Conservation (phyloP, 805 yeast genomes). For the Candida stauntonica region DNA sequence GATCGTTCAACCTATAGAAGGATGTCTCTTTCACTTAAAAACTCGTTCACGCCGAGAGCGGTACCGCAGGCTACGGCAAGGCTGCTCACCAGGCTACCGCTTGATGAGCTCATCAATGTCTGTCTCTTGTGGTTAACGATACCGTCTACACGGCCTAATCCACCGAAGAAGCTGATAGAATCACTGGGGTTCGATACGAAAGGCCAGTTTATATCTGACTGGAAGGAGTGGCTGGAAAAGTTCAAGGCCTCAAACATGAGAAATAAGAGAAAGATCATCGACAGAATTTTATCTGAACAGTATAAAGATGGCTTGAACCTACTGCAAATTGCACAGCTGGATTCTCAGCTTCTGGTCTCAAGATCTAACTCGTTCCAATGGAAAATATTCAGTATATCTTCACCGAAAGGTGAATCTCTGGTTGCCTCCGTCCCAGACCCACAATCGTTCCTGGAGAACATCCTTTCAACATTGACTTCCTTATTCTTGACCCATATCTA, state of each 20-base stretch:
- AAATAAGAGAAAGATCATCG: slow-evolving; percentile 20
- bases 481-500: slow-evolving; percentile 63
- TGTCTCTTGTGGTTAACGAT: slow-evolving; percentile 24
- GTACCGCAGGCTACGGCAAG: slow-evolving; percentile 14
- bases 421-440: slow-evolving; percentile 41
- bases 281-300: slow-evolving; percentile 25
- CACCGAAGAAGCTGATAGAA: slow-evolving; percentile 7
- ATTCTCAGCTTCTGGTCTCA: slow-evolving; percentile 60
- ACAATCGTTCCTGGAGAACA: slow-evolving; percentile 42
- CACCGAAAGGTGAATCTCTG: slow-evolving; percentile 25
- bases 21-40: slow-evolving; percentile 17
- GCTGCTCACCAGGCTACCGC: slow-evolving; percentile 18
- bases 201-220: slow-evolving; percentile 10
- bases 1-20: not conserved
- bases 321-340: slow-evolving; percentile 66
- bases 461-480: slow-evolving; percentile 44
- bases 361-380: slow-evolving; percentile 41
- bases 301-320: slow-evolving; percentile 58
- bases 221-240: slow-evolving; percentile 9
- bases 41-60: slow-evolving; percentile 19
- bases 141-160: slow-evolving; percentile 19
- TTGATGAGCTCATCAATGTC: slow-evolving; percentile 20
- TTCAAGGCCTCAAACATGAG: slow-evolving; percentile 1
- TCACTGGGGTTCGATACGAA: slow-evolving; percentile 6
- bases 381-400: slow-evolving; percentile 25